phyloP scores from a whole-genome alignment of 2,329 filamentous ascomycete species.

The Cladosporium sp. region DNA sequence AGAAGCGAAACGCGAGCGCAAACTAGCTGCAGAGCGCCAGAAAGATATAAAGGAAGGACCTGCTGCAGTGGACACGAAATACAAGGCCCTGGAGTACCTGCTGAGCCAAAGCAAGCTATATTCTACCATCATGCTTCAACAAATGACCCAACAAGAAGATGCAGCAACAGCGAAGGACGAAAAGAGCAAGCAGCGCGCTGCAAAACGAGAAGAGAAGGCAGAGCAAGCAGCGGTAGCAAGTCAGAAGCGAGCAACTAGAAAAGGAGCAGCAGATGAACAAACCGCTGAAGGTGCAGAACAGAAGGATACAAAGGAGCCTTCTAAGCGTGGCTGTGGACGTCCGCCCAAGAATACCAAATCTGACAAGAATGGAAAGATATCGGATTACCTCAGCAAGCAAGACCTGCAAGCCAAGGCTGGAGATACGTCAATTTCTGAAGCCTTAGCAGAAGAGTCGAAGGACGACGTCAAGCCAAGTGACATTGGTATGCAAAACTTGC shows the following conservation, averaged over 20 bases:
- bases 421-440: conserved; percentile 52
- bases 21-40: conserved; percentile 41
- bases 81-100: conserved; percentile 48
- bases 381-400: conserved; percentile 57
- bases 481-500: conserved; percentile 62
- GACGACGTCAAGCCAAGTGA: conserved; percentile 56
- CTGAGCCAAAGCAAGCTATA: conserved; percentile 51
- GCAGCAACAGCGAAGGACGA: conserved; percentile 42
- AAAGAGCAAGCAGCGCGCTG: conserved; percentile 40
- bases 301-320: conserved; percentile 2
- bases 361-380: conserved; percentile 44
- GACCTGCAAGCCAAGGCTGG: conserved; percentile 51
- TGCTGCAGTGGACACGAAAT: conserved; percentile 45
- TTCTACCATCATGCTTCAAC: conserved; percentile 47
- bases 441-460: conserved; percentile 53
- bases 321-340: conserved; percentile 28
- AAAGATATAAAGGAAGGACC: conserved; percentile 43
- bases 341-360: conserved; percentile 31
- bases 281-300: conserved; percentile 20
- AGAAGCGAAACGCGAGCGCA: conserved; percentile 41
- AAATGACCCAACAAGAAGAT: conserved; percentile 50
- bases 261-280: conserved; percentile 21
- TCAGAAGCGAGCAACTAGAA: conserved; percentile 44
- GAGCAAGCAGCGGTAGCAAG: conserved; percentile 42
- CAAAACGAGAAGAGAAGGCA: conserved; percentile 43